Evolutionary conservation across 2,329 filamentous ascomycete species (phyloP).

Genomic region (Nigrospora osmanthi): DNA sequence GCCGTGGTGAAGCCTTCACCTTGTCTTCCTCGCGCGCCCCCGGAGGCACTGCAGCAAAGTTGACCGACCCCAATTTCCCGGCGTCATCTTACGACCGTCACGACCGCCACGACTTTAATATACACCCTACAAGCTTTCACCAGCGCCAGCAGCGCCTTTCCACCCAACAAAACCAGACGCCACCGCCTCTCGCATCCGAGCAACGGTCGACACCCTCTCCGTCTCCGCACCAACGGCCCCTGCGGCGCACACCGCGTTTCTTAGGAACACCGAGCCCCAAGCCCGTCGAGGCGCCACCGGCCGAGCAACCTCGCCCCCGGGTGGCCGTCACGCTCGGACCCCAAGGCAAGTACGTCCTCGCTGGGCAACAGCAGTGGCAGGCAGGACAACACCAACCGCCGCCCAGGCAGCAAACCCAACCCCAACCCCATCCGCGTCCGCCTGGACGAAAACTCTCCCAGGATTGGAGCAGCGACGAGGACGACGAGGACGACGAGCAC

Average conservation of each 20-base stretch:
- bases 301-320: slow-evolving; percentile 21
- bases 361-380: slow-evolving; percentile 10
- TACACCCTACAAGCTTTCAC: slow-evolving; percentile 21
- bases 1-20: slow-evolving; percentile 31
- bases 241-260: slow-evolving; percentile 46
- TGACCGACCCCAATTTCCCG: slow-evolving; percentile 32
- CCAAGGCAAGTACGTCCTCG: slow-evolving; percentile 25
- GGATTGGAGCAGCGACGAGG: slow-evolving; percentile 36
- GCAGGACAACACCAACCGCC: background rate
- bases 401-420: slow-evolving; percentile 4
- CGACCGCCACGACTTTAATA: slow-evolving; percentile 42
- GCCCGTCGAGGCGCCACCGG: slow-evolving; percentile 10
- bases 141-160: slow-evolving; percentile 34
- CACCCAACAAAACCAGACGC: slow-evolving; percentile 29
- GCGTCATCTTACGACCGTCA: slow-evolving; percentile 43
- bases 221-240: slow-evolving; percentile 34
- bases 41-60: slow-evolving; percentile 32
- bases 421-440: slow-evolving; percentile 15
- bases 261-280: slow-evolving; percentile 34
- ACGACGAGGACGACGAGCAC: slow-evolving; percentile 30
- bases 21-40: slow-evolving; percentile 35
- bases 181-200: slow-evolving; percentile 16
- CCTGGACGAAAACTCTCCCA: slow-evolving; percentile 35
- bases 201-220: slow-evolving; percentile 31
- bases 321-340: slow-evolving; percentile 41